These are phyloP conservation scores for Thraustochytrium striatum DNA, from an alignment of 352 stramenopile species.

Conservation along the genomic window DNA sequence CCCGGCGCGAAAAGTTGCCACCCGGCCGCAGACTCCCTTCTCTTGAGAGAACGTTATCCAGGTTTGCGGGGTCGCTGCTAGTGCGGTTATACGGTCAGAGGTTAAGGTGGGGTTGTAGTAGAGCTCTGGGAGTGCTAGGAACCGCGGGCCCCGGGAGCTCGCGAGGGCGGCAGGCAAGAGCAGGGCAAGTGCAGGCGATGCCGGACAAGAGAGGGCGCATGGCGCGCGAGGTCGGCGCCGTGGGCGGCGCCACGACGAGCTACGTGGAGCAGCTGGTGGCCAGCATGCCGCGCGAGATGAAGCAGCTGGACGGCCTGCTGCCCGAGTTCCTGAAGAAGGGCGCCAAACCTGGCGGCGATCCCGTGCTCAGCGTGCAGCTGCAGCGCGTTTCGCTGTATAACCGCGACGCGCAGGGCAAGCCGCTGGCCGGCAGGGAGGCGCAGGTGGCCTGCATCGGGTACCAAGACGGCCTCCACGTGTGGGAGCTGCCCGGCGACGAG, in stretches of 20 bases:
- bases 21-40: too few species aligned
- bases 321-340: slow-evolving; percentile 39
- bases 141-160: too few species aligned
- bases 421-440: neutral
- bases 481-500: neutral
- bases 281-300: slow-evolving; percentile 5
- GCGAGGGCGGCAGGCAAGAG: too few species aligned
- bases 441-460: slow-evolving; percentile 17
- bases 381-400: neutral
- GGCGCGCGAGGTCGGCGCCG: neutral
- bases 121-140: too few species aligned
- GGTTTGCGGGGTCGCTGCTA: too few species aligned
- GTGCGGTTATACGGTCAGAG: too few species aligned
- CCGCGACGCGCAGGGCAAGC: neutral
- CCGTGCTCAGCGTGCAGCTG: neutral
- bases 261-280: slow-evolving; percentile 28
- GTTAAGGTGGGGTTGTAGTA: too few species aligned
- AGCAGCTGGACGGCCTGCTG: slow-evolving; percentile 5
- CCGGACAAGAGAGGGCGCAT: too few species aligned
- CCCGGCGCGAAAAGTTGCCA: too few species aligned
- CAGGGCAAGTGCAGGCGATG: too few species aligned
- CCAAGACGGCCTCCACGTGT: slow-evolving; percentile 33
- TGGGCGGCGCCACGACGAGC: neutral
- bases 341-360: neutral
- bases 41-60: too few species aligned